phyloP scores from a whole-genome alignment of 805 yeast species.

The Torulaspora maleeae region DNA sequence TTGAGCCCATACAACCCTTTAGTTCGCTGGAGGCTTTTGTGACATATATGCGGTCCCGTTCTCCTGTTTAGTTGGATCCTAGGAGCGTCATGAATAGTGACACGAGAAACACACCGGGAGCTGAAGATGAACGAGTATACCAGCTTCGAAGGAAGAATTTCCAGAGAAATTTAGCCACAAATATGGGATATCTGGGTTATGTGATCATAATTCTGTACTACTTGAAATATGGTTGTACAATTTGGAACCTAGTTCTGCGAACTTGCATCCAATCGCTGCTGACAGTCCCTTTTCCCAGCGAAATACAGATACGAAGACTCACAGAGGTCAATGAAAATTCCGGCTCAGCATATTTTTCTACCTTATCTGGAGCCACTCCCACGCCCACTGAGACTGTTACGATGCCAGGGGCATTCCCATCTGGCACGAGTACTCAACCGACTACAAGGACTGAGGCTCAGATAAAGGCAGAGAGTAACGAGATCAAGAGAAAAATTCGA shows the following conservation, averaged over 20 bases:
- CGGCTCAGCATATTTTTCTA: conserved; percentile 7
- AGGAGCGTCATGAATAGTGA: conserved; percentile 6
- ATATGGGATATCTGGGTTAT: conserved; percentile 24
- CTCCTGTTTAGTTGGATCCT: not conserved
- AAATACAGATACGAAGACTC: conserved; percentile 23
- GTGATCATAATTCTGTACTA: conserved; percentile 25
- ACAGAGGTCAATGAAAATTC: conserved; percentile 16
- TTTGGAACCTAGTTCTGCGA: conserved; percentile 32
- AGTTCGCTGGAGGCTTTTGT: not conserved
- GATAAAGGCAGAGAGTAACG: conserved; percentile 9
- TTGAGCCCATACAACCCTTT: not conserved
- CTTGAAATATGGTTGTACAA: conserved; percentile 28
- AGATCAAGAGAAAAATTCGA: conserved; percentile 22
- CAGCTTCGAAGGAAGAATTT: conserved; percentile 27
- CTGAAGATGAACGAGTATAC: conserved; percentile 14
- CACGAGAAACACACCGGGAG: not conserved
- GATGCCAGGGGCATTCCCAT: conserved; percentile 26
- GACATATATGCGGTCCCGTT: not conserved
- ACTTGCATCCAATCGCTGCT: conserved; percentile 38
- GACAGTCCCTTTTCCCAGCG: conserved; percentile 41
- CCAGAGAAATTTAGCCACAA: conserved; percentile 20
- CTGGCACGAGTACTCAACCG: not conserved
- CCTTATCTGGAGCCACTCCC: conserved; percentile 3
- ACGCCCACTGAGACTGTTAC: conserved; percentile 6
- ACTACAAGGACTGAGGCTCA: conserved; percentile 1